Base-by-base conservation (phyloP, 805 yeast species). In the Cyberlindnera petersonii region DNA sequence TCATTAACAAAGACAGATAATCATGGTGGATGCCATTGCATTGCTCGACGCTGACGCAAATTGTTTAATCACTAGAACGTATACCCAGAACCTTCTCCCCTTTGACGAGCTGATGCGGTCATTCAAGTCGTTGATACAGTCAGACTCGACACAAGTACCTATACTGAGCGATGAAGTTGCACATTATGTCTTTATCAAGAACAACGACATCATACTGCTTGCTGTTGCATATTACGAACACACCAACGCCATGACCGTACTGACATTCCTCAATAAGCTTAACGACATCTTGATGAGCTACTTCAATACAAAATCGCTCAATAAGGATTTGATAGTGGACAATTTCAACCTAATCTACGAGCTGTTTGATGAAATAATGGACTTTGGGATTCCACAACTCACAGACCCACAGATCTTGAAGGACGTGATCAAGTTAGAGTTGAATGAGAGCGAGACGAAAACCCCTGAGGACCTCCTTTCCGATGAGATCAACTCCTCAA, bases 301-400 rank as follows among this genome's bases (percentile, higher is more conserved):
- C 48, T 71, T 74, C 48, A 62, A 63, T 44, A 58, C 48, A 0
- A 26, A 38, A 17, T 10, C 48, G 16, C 59, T 83, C 28, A 75
- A 75, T 50, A 71, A 71, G 38, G 88, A 82, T 39, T 52, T 76
- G 14, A 73, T 86, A 2, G 63, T 74, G 17, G 95, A 87, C 59
- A 87, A 87, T 59, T 74, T 76, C 47, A 77, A 80, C 24, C 66
- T 87, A 34, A 74, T 87, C 7, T 82, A 82, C 60, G 96, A 88
- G 57, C 63, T 87, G n/a, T 61, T 87, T 31, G 96, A 87, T 56
- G 96, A 87, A 55, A 83, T 87, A 70, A 74, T 86, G 77, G 96
- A 88, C 59, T 83, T 75, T 60, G 96, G 96, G 8, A 63, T 83
- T n/a, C 79, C 87, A 1, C 96, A 88, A 61, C 68, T 83, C 37